Conservation (phyloP, 2,329 filamentous ascomycete species). For the Diplocarpon rosae region DNA sequence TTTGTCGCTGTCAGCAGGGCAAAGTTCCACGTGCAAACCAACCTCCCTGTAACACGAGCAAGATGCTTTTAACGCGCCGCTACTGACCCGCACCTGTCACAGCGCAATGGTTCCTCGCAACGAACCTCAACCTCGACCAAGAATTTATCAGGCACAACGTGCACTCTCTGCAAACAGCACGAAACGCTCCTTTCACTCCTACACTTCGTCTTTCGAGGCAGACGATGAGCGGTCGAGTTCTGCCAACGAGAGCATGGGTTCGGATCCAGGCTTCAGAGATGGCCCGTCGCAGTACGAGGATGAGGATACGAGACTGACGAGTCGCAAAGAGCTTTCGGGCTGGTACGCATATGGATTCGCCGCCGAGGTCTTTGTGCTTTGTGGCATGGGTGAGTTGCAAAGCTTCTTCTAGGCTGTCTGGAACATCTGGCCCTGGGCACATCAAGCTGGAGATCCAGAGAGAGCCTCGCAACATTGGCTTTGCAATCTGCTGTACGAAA, state of each 20-base stretch:
- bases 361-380: constrained; percentile 92
- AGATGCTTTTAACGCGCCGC: constrained; percentile 12
- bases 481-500: neutral
- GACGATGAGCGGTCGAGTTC: constrained; percentile 53
- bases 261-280: constrained; percentile 26
- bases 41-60: constrained; percentile 6
- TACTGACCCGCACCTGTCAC: constrained; percentile 12
- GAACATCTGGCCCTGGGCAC: no score
- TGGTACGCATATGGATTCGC: constrained; percentile 98
- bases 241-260: constrained; percentile 27
- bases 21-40: constrained; percentile 1
- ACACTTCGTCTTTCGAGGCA: constrained; percentile 52
- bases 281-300: constrained; percentile 50
- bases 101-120: constrained; percentile 20
- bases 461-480: neutral
- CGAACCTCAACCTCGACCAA: constrained; percentile 11
- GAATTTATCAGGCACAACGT: constrained; percentile 18
- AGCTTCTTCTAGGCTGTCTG: constrained; percentile 2
- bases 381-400: constrained; percentile 57
- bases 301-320: constrained; percentile 84
- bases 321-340: constrained; percentile 73
- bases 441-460: neutral
- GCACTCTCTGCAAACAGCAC: constrained; percentile 27
- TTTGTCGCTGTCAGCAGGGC: no score
- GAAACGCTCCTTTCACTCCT: constrained; percentile 46